Evolutionary conservation across 2,329 filamentous ascomycete species (phyloP).

Genomic region (Ambrosiella beaveri): DNA sequence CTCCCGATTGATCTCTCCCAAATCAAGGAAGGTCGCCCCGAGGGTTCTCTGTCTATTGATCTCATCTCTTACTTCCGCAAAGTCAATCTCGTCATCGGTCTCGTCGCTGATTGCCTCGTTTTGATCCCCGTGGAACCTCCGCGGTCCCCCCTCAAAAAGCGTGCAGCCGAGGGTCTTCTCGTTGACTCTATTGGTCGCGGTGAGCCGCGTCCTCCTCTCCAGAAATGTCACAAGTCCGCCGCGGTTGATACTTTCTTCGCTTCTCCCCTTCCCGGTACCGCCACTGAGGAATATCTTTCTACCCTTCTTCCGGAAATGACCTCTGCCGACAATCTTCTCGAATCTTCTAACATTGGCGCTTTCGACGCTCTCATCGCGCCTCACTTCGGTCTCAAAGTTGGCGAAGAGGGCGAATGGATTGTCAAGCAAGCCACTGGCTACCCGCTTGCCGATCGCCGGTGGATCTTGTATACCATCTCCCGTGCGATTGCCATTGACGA

Average conservation of each 20-base stretch:
- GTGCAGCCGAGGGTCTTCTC: constrained; percentile 41
- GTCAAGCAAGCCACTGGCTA: constrained; percentile 29
- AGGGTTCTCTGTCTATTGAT: constrained; percentile 22
- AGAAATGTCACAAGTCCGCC: neutral
- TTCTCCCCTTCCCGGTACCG: constrained; percentile 29
- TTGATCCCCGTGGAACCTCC: constrained; percentile 53
- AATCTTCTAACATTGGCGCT: constrained; percentile 26
- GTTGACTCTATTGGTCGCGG: constrained; percentile 61
- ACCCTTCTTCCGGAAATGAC: constrained; percentile 28
- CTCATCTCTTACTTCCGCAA: constrained; percentile 48
- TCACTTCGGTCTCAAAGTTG: constrained; percentile 30
- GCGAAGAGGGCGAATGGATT: constrained; percentile 18
- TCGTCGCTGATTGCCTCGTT: constrained; percentile 46
- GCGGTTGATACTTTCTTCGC: constrained; percentile 14
- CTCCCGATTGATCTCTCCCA: constrained; percentile 27
- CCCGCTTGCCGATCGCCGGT: constrained; percentile 43
- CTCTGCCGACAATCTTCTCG: constrained; percentile 31
- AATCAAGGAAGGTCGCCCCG: constrained; percentile 21
- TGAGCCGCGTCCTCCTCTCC: constrained; percentile 22
- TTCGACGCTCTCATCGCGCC: constrained; percentile 34
- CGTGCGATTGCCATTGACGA: constrained; percentile 40
- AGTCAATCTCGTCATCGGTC: constrained; percentile 46
- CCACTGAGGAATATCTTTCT: constrained; percentile 31
- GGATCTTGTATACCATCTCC: constrained; percentile 46
- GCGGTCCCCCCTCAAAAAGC: constrained; percentile 33